A percentile compares a stretch with the other conserved stretches of the same genome.
phyloP scores from a whole-genome alignment of 2,329 filamentous ascomycete genomes.

The Talaromyces sp. region DNA sequence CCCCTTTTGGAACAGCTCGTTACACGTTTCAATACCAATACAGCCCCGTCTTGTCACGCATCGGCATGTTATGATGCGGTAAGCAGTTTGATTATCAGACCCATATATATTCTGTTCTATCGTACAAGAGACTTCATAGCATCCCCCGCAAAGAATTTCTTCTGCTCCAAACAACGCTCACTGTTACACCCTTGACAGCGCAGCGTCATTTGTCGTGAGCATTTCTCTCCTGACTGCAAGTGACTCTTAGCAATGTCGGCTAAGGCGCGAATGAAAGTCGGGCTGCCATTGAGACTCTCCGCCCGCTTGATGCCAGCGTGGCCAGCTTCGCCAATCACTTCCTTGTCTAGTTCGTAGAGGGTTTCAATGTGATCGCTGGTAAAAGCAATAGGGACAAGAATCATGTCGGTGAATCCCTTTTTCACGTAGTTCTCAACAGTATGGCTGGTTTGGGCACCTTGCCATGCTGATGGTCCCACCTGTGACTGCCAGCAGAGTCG shows the following conservation, averaged over 20 bases:
- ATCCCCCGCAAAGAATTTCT: slow-evolving; percentile 58
- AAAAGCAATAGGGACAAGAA: slow-evolving; percentile 93
- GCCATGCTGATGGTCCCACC: slow-evolving; percentile 90
- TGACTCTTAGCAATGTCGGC: slow-evolving; percentile 82
- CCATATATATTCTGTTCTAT: slow-evolving; percentile 12
- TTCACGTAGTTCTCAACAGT: slow-evolving; percentile 85
- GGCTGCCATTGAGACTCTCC: slow-evolving; percentile 86
- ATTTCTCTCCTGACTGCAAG: slow-evolving; percentile 63
- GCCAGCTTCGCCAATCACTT: slow-evolving; percentile 81
- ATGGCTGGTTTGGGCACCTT: slow-evolving; percentile 85
- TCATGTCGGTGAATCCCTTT: slow-evolving; percentile 84
- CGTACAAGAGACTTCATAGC: slow-evolving; percentile 30
- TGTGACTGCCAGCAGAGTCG: slow-evolving; percentile 97
- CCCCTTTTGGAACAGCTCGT: neutral
- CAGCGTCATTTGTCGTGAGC: slow-evolving; percentile 79
- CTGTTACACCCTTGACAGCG: slow-evolving; percentile 92
- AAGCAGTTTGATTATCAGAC: too few species aligned
- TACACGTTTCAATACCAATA: slow-evolving; percentile 3
- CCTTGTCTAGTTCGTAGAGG: slow-evolving; percentile 84
- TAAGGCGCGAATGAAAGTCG: slow-evolving; percentile 82
- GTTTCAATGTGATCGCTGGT: slow-evolving; percentile 99
- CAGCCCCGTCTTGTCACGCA: neutral
- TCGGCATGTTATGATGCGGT: neutral
- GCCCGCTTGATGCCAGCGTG: slow-evolving; percentile 79
- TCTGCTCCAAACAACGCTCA: slow-evolving; percentile 71